Evolutionary conservation across 1,139 yeast species (phyloP), one percentile per base, ranked within the genome.

Genomic region (Yamadazyma taylorii): DNA sequence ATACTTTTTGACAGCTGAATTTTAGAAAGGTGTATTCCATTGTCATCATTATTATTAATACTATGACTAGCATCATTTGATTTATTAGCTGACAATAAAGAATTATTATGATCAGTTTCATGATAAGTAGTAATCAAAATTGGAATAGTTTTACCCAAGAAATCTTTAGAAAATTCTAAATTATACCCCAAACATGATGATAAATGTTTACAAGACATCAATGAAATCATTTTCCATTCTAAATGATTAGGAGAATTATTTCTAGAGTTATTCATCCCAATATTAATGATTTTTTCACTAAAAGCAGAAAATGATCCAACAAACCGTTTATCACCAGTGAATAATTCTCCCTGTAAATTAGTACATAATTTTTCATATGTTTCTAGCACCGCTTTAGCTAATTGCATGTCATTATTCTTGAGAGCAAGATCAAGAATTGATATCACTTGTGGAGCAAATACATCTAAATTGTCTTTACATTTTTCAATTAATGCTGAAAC

Each of bases 391-490:
- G 72, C 68, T 50, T 81, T 79, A 42, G 78, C 69, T 12, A 84
- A 63, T 0, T 77, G 64, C 35, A 83, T 55, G 50, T 86, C 95
- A 13, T 66, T 68, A 6, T 75, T 63, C 15, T 62, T 51, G 32
- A 80, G 50, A 13, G 80, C 71, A 8, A 60, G 52, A 24, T 56
- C 54, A 40, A 83, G 60, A 25, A 81, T 79, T 15, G 63, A 56
- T 39, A 83, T 66, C 23, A 77, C 78, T 48, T 77, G 74, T 25
- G 66, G 70, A 1, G 96, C 94, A 64, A 88, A 83, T 26, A 89
- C 83, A 46, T 86, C 88, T 56, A 92, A 66, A 56, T 92, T 92
- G 42, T 86, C 95, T 25, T 78, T 69, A 57, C 97, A 89, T 53
- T 81, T 78, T 32, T 73, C 79, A 34, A 89, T 82, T 48, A 92